Evolutionary conservation across 208 protist species (phyloP).

Genomic region (Acanthamoeba castellanii): DNA sequence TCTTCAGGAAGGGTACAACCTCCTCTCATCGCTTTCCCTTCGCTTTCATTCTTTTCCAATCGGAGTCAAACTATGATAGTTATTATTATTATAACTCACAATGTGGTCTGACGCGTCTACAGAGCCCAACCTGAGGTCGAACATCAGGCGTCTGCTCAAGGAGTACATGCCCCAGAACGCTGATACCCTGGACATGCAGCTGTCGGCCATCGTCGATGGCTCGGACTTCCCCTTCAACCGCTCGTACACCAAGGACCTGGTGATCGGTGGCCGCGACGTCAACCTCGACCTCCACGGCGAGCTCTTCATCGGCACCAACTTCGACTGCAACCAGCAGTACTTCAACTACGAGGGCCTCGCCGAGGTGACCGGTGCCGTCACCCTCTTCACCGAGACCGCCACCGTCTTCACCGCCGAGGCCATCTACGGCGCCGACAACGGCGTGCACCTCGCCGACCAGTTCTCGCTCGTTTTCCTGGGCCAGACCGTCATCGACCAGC

Average conservation of each 20-base stretch:
- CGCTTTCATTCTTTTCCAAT: neutral
- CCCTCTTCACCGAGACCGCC: slow-evolving; percentile 73
- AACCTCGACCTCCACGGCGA: slow-evolving; percentile 72
- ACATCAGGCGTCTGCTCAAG: slow-evolving; percentile 5
- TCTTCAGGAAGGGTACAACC: slow-evolving; percentile 11
- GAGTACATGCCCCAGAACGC: neutral
- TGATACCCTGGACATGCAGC: neutral
- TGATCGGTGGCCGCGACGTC: slow-evolving; percentile 60
- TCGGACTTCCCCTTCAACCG: slow-evolving; percentile 80
- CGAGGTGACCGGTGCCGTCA: slow-evolving; percentile 59
- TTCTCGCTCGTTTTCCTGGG: slow-evolving; percentile 76
- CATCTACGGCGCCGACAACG: slow-evolving; percentile 74
- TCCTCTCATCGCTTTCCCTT: neutral
- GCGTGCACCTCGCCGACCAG: slow-evolving; percentile 40
- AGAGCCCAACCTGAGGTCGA: slow-evolving; percentile 13
- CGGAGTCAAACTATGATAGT: neutral
- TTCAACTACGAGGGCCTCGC: slow-evolving; percentile 80
- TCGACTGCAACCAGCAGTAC: slow-evolving; percentile 81
- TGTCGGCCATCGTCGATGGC: neutral
- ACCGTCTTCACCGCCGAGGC: slow-evolving; percentile 73
- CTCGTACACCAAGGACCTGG: slow-evolving; percentile 42
- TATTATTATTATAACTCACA: neutral
- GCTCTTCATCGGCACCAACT: slow-evolving; percentile 82
- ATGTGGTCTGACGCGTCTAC: neutral
- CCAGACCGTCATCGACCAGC: slow-evolving; percentile 71